Percentiles rank a stretch among this genome's conserved stretches.
Conservation (phyloP, 1,284 basidiomycete species). For the Apiotrichum montevideense region DNA sequence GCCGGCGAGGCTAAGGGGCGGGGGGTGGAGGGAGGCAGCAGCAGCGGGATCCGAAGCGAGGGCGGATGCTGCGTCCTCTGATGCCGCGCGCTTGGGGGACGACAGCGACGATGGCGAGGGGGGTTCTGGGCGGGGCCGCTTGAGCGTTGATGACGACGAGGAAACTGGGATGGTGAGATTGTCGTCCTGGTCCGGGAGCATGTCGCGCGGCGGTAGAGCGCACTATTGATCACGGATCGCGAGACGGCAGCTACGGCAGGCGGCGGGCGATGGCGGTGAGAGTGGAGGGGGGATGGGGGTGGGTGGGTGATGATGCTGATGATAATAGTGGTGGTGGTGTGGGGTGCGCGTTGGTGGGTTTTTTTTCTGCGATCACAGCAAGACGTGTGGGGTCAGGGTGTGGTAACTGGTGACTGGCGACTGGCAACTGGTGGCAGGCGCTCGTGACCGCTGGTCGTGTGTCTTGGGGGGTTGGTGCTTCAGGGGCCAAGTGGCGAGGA, state of each 20-base stretch:
- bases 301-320: no score
- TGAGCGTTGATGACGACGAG: constrained; percentile 12
- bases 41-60: neutral
- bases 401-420: no score
- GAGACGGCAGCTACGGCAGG: neutral
- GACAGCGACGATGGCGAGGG: constrained; percentile 30
- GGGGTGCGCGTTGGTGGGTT: no score
- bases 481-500: neutral
- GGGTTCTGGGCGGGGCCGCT: constrained; percentile 31
- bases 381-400: no score
- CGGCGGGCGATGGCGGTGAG: neutral
- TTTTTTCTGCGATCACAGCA: no score
- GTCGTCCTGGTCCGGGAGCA: constrained; percentile 9
- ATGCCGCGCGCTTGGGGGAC: constrained; percentile 42
- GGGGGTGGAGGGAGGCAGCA: neutral
- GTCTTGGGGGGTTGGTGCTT: no score
- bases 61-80: constrained; percentile 28
- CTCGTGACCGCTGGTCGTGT: no score
- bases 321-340: no score
- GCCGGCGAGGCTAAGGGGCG: neutral
- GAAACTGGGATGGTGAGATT: neutral
- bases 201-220: constrained; percentile 1
- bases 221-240: no score
- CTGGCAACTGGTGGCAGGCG: no score
- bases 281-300: neutral